Base-by-base conservation (phyloP, 768 basidiomycete genomes). In the Mycena galericulata region DNA sequence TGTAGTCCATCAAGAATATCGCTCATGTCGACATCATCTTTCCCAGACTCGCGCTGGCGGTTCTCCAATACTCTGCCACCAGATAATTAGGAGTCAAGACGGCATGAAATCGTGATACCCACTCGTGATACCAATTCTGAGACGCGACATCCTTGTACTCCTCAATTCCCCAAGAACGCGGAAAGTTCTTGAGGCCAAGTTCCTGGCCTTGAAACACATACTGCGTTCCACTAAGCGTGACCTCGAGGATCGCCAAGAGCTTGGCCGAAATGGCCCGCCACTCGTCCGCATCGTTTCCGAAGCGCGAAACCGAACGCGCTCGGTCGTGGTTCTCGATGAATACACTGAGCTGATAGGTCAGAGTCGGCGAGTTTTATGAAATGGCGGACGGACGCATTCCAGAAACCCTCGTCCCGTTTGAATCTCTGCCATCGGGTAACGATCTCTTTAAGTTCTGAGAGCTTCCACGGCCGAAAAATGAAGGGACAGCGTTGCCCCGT, bases 141-240 rank as follows among this genome's bases (percentile, higher is more conserved):
- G 88, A 82, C 38, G 88, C 88, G 43, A 90, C 84, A 59, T 92
- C 92, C 73, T 89, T 89, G 77, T 92, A 94, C 72, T 92, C 90
- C 62, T 92, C 89, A 26, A 92, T 82, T 0, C 86, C 87, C 92
- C 92, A 94, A 18, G 78, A 73, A 53, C 81, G 74, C 20, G 90
- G 89, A 68, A 90, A 87, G 63, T 90, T 90, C 76, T 83, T 87
- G 76, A 91, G 79, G 0, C 88, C 92, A 0, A 94, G 83, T 74
- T 94, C 93, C 75, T 93, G 84, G 8, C 92, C 92, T 79, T 94
- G 91, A 75, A 89, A 94, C 14, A 94, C 81, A 75, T 89, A 94
- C 67, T 89, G 78, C 22, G 92, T 92, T 8, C 92, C 92, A 10
- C 83, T 80, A 45, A 90, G 88, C 1, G 88, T 86, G 38, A 86